phyloP scores from a whole-genome alignment of 2,329 filamentous ascomycete genomes.

The Aspergillus flavus region DNA sequence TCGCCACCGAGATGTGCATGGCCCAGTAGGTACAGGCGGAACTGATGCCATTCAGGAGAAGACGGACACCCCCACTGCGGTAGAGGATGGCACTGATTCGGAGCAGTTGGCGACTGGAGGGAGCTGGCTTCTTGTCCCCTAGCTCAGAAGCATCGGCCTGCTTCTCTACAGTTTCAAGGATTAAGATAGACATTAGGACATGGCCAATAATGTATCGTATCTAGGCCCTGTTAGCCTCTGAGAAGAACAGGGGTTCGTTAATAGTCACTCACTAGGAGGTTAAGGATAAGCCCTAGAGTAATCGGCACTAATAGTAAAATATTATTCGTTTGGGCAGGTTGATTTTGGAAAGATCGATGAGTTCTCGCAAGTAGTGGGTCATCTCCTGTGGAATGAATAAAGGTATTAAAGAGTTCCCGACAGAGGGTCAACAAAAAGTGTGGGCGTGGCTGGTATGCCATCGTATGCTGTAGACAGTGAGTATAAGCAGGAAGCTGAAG shows the following conservation, averaged over 20 bases:
- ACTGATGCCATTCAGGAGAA: constrained; percentile 3
- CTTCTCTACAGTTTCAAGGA: constrained; percentile 4
- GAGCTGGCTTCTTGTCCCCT: background rate
- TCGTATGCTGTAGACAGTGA: background rate
- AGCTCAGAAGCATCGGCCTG: background rate
- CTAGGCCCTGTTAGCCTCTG: background rate
- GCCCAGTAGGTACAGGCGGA: constrained; percentile 1
- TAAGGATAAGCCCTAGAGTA: background rate
- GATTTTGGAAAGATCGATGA: background rate
- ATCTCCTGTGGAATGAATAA: constrained; percentile 7
- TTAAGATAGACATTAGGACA: constrained; percentile 1
- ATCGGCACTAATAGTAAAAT: background rate
- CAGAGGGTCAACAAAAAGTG: background rate
- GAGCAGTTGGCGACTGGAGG: background rate
- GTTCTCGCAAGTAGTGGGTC: constrained; percentile 7
- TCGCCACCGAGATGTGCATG: background rate
- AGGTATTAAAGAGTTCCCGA: constrained; percentile 6
- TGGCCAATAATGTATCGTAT: constrained; percentile 3
- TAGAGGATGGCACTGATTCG: background rate
- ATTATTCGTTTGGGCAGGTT: background rate
- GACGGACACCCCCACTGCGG: background rate
- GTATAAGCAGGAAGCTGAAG: too few species aligned
- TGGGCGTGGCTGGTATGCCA: background rate
- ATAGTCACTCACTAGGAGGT: background rate
- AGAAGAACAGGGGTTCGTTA: too few species aligned